Conservation (phyloP, 2,329 filamentous ascomycete species). For the Fusarium sp. region DNA sequence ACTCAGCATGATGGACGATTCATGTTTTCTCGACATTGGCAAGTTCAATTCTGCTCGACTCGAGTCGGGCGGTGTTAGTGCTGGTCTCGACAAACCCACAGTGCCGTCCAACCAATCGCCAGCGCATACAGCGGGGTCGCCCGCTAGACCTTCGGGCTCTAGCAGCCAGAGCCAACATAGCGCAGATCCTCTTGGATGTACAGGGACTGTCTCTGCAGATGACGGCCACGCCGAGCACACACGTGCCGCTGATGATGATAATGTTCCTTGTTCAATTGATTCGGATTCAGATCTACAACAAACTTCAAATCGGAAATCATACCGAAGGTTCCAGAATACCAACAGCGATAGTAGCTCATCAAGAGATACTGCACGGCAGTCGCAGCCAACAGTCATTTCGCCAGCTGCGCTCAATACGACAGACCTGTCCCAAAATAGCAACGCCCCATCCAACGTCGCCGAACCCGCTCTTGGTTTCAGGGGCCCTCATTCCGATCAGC, state of each 20-base stretch:
- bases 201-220: slow-evolving; percentile 29
- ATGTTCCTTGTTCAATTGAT: slow-evolving; percentile 17
- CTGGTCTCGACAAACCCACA: slow-evolving; percentile 40
- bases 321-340: not conserved
- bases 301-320: slow-evolving; percentile 15
- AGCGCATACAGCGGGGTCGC: slow-evolving; percentile 26
- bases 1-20: slow-evolving; percentile 51
- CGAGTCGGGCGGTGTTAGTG: slow-evolving; percentile 34
- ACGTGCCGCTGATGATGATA: slow-evolving; percentile 38
- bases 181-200: slow-evolving; percentile 36
- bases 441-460: slow-evolving; percentile 39
- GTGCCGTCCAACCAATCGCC: slow-evolving; percentile 38
- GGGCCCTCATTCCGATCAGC: slow-evolving; percentile 41
- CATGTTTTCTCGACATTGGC: slow-evolving; percentile 37
- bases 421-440: slow-evolving; percentile 47
- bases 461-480: slow-evolving; percentile 42
- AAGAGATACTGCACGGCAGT: slow-evolving; percentile 12
- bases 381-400: slow-evolving; percentile 41
- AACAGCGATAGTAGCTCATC: slow-evolving; percentile 2
- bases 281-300: slow-evolving; percentile 12
- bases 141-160: slow-evolving; percentile 25
- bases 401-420: slow-evolving; percentile 42
- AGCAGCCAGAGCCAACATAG: slow-evolving; percentile 30
- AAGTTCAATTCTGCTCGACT: slow-evolving; percentile 26
- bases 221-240: slow-evolving; percentile 36